Conservation (phyloP, 2,329 filamentous ascomycete genomes). For the Neophaeococcomyces aloes region DNA sequence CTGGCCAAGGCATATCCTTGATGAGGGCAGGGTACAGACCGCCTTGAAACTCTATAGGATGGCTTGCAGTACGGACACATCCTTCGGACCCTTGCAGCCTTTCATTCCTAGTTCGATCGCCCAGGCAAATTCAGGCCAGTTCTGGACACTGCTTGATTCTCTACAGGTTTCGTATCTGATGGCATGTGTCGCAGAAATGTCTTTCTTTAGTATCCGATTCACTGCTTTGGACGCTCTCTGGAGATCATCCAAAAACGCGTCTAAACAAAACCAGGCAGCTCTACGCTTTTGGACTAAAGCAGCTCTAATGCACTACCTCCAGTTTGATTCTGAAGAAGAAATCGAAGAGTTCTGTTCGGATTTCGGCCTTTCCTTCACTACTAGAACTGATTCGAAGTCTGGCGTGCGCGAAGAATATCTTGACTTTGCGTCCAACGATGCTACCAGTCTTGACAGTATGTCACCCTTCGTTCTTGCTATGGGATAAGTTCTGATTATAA, state of each 20-base stretch:
- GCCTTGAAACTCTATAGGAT: slow-evolving; percentile 49
- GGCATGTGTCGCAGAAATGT: slow-evolving; percentile 54
- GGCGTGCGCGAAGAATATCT: slow-evolving; percentile 40
- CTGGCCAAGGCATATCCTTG: slow-evolving; percentile 41
- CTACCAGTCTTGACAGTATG: slow-evolving; percentile 40
- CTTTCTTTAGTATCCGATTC: slow-evolving; percentile 49
- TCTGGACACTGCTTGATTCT: slow-evolving; percentile 48
- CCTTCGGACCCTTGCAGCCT: slow-evolving; percentile 38
- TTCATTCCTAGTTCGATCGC: slow-evolving; percentile 42
- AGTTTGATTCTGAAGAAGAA: slow-evolving; percentile 47
- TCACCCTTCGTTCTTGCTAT: slow-evolving; percentile 21
- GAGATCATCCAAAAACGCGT: slow-evolving; percentile 41
- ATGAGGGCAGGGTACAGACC: slow-evolving; percentile 43
- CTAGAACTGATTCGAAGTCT: slow-evolving; percentile 23
- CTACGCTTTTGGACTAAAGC: slow-evolving; percentile 48
- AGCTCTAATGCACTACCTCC: slow-evolving; percentile 42
- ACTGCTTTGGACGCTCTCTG: slow-evolving; percentile 46
- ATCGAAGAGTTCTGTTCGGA: slow-evolving; percentile 44
- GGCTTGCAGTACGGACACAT: slow-evolving; percentile 38
- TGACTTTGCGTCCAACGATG: slow-evolving; percentile 35
- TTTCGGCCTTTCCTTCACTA: slow-evolving; percentile 42
- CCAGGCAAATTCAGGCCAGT: slow-evolving; percentile 47
- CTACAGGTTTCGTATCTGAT: slow-evolving; percentile 49
- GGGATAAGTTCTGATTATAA: slow-evolving; percentile 17
- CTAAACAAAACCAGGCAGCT: slow-evolving; percentile 37